Evolutionary conservation across 2,329 filamentous ascomycete genomes (phyloP).

Genomic region (Microdochium trichocladiopsis): DNA sequence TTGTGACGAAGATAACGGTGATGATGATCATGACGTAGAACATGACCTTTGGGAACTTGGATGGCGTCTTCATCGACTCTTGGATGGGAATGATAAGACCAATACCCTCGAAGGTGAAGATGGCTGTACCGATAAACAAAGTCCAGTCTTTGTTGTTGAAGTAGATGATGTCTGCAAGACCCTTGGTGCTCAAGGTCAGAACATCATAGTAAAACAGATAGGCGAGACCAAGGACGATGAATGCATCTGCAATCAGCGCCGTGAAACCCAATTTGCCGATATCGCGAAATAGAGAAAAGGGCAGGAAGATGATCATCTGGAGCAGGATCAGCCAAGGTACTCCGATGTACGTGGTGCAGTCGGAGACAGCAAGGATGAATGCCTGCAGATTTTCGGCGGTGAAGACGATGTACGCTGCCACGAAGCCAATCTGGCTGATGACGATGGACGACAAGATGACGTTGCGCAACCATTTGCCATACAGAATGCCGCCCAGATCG

Average conservation of each 20-base stretch:
- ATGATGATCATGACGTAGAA: slow-evolving; percentile 92
- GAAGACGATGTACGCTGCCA: slow-evolving; percentile 93
- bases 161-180: slow-evolving; percentile 76
- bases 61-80: slow-evolving; percentile 87
- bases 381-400: slow-evolving; percentile 93
- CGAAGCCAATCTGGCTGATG: slow-evolving; percentile 90
- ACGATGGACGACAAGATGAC: slow-evolving; percentile 90
- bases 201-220: slow-evolving; percentile 97
- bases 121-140: slow-evolving; percentile 95
- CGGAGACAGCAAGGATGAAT: slow-evolving; percentile 83
- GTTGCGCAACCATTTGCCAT: slow-evolving; percentile 82
- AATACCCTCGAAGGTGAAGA: slow-evolving; percentile 98
- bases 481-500: slow-evolving; percentile 89
- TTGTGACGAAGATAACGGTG: slow-evolving; percentile 80
- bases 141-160: slow-evolving; percentile 95
- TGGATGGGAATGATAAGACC: slow-evolving; percentile 97
- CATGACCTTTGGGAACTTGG: slow-evolving; percentile 85
- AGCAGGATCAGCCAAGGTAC: slow-evolving; percentile 88
- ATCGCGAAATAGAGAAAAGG: slow-evolving; percentile 87
- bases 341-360: slow-evolving; percentile 79
- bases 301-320: slow-evolving; percentile 92
- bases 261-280: slow-evolving; percentile 97
- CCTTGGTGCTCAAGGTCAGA: slow-evolving; percentile 68
- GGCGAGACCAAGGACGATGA: slow-evolving; percentile 85
- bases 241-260: slow-evolving; percentile 85